Evolutionary conservation across 2,329 filamentous ascomycete genomes (phyloP).

Genomic region (Fusarium succisae): DNA sequence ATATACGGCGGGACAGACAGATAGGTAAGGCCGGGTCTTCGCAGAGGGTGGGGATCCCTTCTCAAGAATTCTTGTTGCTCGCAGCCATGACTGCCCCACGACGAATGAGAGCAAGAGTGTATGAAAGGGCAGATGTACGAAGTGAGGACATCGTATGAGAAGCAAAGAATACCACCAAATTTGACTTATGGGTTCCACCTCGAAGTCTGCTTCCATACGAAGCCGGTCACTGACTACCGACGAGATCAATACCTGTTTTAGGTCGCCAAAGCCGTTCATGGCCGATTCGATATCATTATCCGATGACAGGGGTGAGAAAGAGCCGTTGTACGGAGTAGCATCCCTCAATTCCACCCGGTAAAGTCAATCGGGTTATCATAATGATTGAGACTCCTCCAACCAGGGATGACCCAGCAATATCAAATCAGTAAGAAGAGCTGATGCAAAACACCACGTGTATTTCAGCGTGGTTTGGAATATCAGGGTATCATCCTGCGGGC

Average conservation of each 20-base stretch:
- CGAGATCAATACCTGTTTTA: not conserved
- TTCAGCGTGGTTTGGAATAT: not conserved
- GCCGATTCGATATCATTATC: not conserved
- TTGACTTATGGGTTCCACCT: not conserved
- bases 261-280: not conserved
- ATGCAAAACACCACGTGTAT: not conserved
- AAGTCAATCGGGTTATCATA: conserved; percentile 3
- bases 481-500: not conserved
- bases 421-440: not conserved
- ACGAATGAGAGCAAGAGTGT: not conserved
- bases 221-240: not conserved
- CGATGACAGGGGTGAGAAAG: not conserved
- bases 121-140: not conserved
- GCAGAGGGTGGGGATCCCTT: not conserved
- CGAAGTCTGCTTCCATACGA: not conserved
- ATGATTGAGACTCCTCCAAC: not conserved
- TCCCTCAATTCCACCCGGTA: not conserved
- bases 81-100: not conserved
- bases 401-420: not conserved
- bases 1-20: not conserved
- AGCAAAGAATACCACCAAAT: not conserved
- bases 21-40: not conserved
- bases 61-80: not conserved
- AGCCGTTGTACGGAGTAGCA: not conserved
- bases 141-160: not conserved